Conservation (phyloP, 2,329 filamentous ascomycete genomes). For the Calycina marina region DNA sequence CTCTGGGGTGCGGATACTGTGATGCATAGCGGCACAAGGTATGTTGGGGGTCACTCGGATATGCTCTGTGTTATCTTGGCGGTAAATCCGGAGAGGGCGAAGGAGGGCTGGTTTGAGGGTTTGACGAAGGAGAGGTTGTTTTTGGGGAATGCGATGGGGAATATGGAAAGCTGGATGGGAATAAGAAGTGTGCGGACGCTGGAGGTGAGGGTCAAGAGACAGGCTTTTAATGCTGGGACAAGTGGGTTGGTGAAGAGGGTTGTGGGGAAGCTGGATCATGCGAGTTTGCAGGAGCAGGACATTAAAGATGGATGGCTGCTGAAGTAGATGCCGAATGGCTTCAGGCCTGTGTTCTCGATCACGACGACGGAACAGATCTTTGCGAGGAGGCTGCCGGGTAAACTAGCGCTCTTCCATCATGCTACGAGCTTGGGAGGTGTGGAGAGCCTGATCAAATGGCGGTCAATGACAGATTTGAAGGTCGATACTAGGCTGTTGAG, state of each 20-base stretch:
- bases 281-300: conserved; percentile 58
- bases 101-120: conserved; percentile 40
- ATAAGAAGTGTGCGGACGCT: conserved; percentile 75
- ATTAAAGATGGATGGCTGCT: conserved; percentile 53
- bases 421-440: conserved; percentile 89
- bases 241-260: conserved; percentile 33
- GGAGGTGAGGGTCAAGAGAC: conserved; percentile 65
- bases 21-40: conserved; percentile 92
- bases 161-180: conserved; percentile 82
- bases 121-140: conserved; percentile 52
- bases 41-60: conserved; percentile 90
- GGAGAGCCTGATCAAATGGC: conserved; percentile 94
- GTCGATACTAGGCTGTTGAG: conserved; percentile 63
- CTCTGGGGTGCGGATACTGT: conserved; percentile 66
- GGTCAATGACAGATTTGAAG: conserved; percentile 66
- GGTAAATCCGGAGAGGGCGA: conserved; percentile 35
- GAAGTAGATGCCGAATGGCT: conserved; percentile 84
- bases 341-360: conserved; percentile 76
- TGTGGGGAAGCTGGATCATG: conserved; percentile 55
- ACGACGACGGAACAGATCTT: conserved; percentile 42
- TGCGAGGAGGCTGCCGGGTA: conserved; percentile 61
- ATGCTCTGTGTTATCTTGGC: conserved; percentile 77
- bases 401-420: conserved; percentile 76
- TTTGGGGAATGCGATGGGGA: conserved; percentile 76
- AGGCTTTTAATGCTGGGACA: conserved; percentile 52